Conservation (phyloP, 768 basidiomycete genomes). For the Mycena belliarum region DNA sequence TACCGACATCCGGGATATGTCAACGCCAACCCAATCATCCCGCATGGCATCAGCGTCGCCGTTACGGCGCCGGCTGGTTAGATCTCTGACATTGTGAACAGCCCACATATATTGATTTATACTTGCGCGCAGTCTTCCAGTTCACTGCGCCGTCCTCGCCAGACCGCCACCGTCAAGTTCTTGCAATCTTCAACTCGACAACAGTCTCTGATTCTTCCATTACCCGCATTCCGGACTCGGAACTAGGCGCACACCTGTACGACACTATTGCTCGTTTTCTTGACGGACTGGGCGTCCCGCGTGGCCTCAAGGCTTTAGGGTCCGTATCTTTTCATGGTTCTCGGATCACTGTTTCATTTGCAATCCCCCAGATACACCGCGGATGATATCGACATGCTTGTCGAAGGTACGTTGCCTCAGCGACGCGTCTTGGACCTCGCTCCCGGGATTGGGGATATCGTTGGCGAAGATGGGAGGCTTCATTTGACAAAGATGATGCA, state of each 20-base stretch:
- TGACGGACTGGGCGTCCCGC: constrained; percentile 79
- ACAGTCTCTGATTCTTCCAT: constrained; percentile 70
- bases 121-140: constrained; percentile 66
- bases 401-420: constrained; percentile 92
- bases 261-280: constrained; percentile 90
- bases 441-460: constrained; percentile 83
- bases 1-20: constrained; percentile 91
- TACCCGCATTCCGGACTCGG: constrained; percentile 72
- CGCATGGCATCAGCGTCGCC: constrained; percentile 90
- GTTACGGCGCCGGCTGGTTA: constrained; percentile 83
- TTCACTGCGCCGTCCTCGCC: constrained; percentile 95
- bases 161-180: constrained; percentile 84
- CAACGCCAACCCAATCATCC: constrained; percentile 86
- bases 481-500: constrained; percentile 83
- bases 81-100: constrained; percentile 21
- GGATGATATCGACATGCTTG: constrained; percentile 70
- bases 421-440: constrained; percentile 90
- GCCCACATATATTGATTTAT: neutral
- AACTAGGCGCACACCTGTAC: constrained; percentile 74
- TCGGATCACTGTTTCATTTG: neutral
- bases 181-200: constrained; percentile 77
- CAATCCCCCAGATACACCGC: constrained; percentile 51
- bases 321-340: constrained; percentile 26
- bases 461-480: constrained; percentile 80
- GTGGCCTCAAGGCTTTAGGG: constrained; percentile 83